Base-by-base conservation (phyloP, 805 yeast species). In the Cyberlindnera mycetangii region DNA sequence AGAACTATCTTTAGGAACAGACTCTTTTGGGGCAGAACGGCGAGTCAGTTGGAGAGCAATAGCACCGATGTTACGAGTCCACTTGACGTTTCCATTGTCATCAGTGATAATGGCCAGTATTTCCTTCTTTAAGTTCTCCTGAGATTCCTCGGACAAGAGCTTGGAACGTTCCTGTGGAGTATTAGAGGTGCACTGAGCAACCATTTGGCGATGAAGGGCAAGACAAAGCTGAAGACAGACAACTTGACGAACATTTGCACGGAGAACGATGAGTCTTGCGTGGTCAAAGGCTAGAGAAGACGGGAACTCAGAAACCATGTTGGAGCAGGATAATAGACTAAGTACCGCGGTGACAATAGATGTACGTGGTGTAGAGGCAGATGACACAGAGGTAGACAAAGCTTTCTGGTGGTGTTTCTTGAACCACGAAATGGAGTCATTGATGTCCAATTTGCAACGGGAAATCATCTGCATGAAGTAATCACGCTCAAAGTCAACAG, bases 401-500 rank as follows among this genome's bases (percentile, higher is more conserved):
- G n/a, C 37, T 47, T 32, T 42, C 28, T 39, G 44, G 22, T 42
- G 53, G 36, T 31, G 55, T 51, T 39, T 52, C 39, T 45, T 44
- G 37, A 41, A 51, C 54, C 56, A 59, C 37, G 36, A 61, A 60
- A 43, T 56, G 43, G 57, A 62, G 59, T 52, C 67, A 50, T 39
- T 48, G 27, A 54, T 50, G 25, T 55, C 54, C 22, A 57, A 48
- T 42, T 61, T 61, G 37, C 58, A 51, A 37, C 64, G 48, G 43
- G 68, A 58, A 75, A 85, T 96, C 96, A 89, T 48, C 69, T 72
- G 56, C 81, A 69, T 5, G 86, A 79, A 55, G 66, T 89, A 89
- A 62, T 87, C 95, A 56, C 81, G 81, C 67, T 90, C 98, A 58
- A 90, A 87, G 48, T 85, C 90, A 11, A 85, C 84, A 2, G 96